Evolutionary conservation across 1,284 basidiomycete genomes (phyloP).

Genomic region (Rhodotorula mucilaginosa): DNA sequence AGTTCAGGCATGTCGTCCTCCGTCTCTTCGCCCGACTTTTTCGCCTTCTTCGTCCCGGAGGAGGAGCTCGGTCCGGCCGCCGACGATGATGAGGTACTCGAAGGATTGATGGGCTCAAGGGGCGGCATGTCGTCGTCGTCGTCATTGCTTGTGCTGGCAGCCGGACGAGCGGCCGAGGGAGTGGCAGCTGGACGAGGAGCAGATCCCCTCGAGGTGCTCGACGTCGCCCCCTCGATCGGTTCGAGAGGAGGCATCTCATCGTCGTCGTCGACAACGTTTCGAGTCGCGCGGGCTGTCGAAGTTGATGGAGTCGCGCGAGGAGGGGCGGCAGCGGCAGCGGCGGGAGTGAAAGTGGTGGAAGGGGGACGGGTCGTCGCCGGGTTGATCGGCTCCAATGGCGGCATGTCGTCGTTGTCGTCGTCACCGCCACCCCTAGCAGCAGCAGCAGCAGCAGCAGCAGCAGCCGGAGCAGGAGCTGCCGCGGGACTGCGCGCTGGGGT

Average conservation of each 20-base stretch:
- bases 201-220: neutral
- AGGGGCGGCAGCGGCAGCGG: neutral
- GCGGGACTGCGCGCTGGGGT: neutral
- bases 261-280: neutral
- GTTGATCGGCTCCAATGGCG: slow-evolving; percentile 6
- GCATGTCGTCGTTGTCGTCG: slow-evolving; percentile 13
- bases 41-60: neutral
- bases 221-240: neutral
- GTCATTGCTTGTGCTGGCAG: no score
- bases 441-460: neutral
- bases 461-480: neutral
- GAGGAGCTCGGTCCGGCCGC: neutral
- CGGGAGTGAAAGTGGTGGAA: no score
- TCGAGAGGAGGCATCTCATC: slow-evolving; percentile 15
- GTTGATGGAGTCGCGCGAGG: neutral
- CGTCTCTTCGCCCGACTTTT: neutral
- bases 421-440: neutral
- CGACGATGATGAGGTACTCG: neutral
- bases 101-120: slow-evolving; percentile 2
- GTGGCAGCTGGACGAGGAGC: neutral
- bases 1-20: slow-evolving; percentile 2
- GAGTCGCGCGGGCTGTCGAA: neutral
- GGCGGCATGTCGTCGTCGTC: slow-evolving; percentile 12
- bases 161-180: no score
- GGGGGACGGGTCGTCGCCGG: neutral